Conservation (phyloP, 129 eudicot genomes). For the Arctium minus region DNA sequence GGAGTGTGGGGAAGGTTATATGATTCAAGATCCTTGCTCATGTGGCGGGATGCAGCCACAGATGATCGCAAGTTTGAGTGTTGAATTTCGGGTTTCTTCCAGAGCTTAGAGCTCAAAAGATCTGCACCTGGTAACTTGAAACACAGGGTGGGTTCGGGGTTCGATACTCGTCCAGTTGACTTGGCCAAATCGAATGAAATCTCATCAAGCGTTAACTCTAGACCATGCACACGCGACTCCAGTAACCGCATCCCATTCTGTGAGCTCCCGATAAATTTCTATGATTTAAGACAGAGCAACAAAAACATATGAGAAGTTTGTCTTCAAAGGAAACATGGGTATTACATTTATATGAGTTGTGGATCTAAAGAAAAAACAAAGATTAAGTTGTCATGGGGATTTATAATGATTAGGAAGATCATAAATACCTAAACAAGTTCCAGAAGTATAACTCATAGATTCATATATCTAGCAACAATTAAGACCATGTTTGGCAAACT, state of each 20-base stretch:
- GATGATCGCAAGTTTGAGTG: conserved; percentile 23
- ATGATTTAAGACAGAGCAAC: background rate
- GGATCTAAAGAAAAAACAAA: background rate
- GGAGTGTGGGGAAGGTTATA: conserved; percentile 33
- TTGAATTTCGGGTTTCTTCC: conserved; percentile 58
- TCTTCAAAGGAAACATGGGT: background rate
- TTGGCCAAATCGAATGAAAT: conserved; percentile 74
- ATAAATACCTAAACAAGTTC: background rate
- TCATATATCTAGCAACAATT: background rate
- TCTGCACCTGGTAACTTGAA: conserved; percentile 79
- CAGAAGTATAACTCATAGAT: background rate
- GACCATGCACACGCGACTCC: conserved; percentile 77
- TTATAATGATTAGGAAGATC: background rate
- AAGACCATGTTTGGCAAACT: background rate
- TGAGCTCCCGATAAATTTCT: conserved; percentile 84
- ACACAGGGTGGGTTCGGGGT: conserved; percentile 38
- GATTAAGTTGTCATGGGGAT: background rate
- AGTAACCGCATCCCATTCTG: conserved; percentile 65
- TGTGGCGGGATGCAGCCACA: conserved; percentile 16
- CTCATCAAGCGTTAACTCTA: conserved; percentile 72
- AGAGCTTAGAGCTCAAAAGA: conserved; percentile 67
- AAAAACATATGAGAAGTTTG: background rate
- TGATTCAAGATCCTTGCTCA: conserved; percentile 21
- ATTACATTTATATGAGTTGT: background rate
- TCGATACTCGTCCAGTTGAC: conserved; percentile 58